Evolutionary conservation across 176 grass and related monocot species (phyloP), one percentile per base, ranked within the genome.

Genomic region (Eleusine coracana): DNA sequence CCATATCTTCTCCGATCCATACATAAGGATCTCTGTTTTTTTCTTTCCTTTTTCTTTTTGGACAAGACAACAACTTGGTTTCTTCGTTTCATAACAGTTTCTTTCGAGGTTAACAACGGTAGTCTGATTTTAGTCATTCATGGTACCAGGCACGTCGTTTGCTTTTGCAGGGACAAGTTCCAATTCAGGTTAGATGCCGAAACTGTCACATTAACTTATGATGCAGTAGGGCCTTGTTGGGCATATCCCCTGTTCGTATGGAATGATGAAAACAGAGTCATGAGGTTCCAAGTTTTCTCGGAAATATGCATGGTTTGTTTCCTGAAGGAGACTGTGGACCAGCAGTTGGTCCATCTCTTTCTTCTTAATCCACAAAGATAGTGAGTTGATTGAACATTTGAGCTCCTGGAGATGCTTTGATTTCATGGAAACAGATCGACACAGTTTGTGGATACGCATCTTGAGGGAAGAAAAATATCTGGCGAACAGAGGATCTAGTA

Each of bases 321-420:
- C 37, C 38, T 0, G 25, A 44, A 63, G 14, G n/a, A 18, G 39
- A 65, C 5, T 25, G 6, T 23, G 45, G 7, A 1, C 52, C 1
- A 1, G 7, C 38, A 18, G 36, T 59, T 71, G 67, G 29, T 16
- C 3, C 42, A 16, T 66, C 59, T 11, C 2, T 66, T 74, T 58
- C 66, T 70, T 66, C 44, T 31, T 40, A 20, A 83, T 74, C 80
- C 20, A 51, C 14, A 54, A 63, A 50, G 41, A 65, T 64, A 12
- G 50, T 74, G 42, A 7, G 13, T 74, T 40, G 71, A 83, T 74
- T 58, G 28, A 74, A 49, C 56, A 52, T 34, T n/a, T 82, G 77
- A 23, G 18, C 42, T 40, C 42, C 42, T 0, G 29, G 61, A 63
- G 62, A 77, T 18, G 1, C n/a, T 44, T 77, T 16, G 5, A 13